Evolutionary conservation across 2,329 filamentous ascomycete species (phyloP), one percentile per base, ranked within the genome.

Genomic region (Arthrobotrys conoides): DNA sequence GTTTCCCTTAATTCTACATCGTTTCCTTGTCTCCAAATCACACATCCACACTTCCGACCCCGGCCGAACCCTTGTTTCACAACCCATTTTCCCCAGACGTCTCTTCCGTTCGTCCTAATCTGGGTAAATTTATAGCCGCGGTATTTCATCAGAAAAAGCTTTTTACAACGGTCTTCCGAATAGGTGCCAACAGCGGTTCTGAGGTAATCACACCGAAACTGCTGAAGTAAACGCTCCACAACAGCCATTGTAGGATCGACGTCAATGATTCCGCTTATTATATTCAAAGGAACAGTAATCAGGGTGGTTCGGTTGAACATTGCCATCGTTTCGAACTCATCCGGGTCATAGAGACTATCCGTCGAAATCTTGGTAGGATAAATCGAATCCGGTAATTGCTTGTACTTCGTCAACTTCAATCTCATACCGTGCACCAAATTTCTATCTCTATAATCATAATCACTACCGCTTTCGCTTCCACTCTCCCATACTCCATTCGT

Each of bases 91-190:
- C 20, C 57, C 20, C 10, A 10, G 1, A 63, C 5, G 5, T 44
- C 10, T 6, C 10, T n/a, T 3, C 57, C 57, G n/a, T 24, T 18
- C 8, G 30, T 44, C 36, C n/a, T 24, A 9, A 63, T 27, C 46
- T 49, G 27, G 4, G 10, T 64, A 30, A 64, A 64, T 16, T 41
- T 27, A 33, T 64, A 48, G 18, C 12, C 8, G 38, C 14, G 18
- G n/a, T 64, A 49, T n/a, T 30, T 48, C 41, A 46, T 16, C 38
- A 64, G 30, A 64, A 61, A 61, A 18, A 61, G 14, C 9, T 61
- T 33, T 27, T 5, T 38, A 12, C n/a, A 24, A 16, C 18, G 5
- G 0, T 41, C 33, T 41, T 30, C 10, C 9, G 9, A 18, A n/a
- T 2, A 22, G 8, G 10, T n/a, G 6, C 33, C 55, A 5, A 44